Conservation (phyloP, 495 filamentous ascomycete species). For the Xylaria venustula region DNA sequence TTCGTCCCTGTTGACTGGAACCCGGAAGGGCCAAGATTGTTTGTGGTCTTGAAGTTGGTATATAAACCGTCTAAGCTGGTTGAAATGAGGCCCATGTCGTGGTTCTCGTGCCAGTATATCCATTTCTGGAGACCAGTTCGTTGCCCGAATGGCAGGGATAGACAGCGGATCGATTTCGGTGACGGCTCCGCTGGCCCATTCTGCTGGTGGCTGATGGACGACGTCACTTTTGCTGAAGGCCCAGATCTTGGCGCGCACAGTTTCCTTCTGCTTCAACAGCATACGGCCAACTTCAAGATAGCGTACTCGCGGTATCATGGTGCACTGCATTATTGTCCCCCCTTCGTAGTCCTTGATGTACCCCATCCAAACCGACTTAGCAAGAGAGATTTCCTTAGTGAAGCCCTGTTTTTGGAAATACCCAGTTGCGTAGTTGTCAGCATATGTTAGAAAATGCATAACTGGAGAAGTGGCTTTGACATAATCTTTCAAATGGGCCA, state of each 20-base stretch:
- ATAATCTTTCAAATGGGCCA: conserved; percentile 81
- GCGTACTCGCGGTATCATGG: conserved; percentile 74
- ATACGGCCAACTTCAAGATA: conserved; percentile 72
- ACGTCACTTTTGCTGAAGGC: conserved; percentile 71
- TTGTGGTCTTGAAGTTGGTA: conserved; percentile 77
- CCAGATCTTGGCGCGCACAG: conserved; percentile 71
- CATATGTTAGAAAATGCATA: conserved; percentile 81
- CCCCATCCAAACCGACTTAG: conserved; percentile 76
- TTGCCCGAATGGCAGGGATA: conserved; percentile 34
- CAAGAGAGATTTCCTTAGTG: conserved; percentile 77
- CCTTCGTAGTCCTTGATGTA: conserved; percentile 87
- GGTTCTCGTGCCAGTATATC: conserved; percentile 75
- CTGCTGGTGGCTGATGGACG: conserved; percentile 64
- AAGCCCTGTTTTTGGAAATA: conserved; percentile 87
- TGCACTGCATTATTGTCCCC: conserved; percentile 81
- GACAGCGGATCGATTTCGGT: conserved; percentile 32
- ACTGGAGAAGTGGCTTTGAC: conserved; percentile 77
- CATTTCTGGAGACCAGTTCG: conserved; percentile 79
- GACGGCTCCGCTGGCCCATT: conserved; percentile 39
- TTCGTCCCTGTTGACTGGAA: conserved; percentile 75
- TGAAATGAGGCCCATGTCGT: conserved; percentile 77
- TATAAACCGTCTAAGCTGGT: conserved; percentile 68
- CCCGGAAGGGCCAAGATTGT: conserved; percentile 73
- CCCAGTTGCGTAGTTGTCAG: conserved; percentile 80
- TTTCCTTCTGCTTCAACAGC: conserved; percentile 77